A percentile compares a stretch with the other conserved stretches of the same genome.
Evolutionary conservation across 192 early-diverging fungal species (phyloP).

Genomic region (Dimargaris xerosporica): DNA sequence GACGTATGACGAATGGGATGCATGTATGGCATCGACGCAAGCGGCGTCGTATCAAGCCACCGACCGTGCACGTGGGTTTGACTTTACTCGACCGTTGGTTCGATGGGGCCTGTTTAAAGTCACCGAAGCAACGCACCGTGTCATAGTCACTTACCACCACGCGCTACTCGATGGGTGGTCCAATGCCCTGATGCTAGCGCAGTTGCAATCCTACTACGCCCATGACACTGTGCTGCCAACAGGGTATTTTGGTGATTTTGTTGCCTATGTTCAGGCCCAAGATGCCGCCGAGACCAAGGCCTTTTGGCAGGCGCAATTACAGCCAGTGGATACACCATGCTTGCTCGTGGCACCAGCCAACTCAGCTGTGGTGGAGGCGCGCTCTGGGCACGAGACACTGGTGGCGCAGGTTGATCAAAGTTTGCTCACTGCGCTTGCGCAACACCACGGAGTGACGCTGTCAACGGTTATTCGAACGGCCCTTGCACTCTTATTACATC

Average conservation of each 20-base stretch:
- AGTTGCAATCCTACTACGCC: not conserved
- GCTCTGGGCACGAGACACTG: too few relatives aligned
- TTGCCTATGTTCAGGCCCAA: not conserved
- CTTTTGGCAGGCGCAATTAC: not conserved
- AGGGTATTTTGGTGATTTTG: not conserved
- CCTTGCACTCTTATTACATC: not conserved
- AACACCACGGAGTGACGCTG: not conserved
- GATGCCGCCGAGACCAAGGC: not conserved
- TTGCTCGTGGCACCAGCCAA: not conserved
- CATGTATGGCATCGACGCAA: too few relatives aligned
- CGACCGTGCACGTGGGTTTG: not conserved
- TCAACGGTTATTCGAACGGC: conserved; percentile 1
- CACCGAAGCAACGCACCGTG: not conserved
- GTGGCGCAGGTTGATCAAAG: too few relatives aligned
- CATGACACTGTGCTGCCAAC: too few relatives aligned
- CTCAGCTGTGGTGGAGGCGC: not conserved
- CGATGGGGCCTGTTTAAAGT: conserved; percentile 2
- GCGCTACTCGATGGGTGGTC: conserved; percentile 1
- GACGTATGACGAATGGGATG: not conserved
- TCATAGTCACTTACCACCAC: not conserved
- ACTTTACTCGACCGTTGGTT: not conserved
- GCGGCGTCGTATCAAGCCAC: not conserved
- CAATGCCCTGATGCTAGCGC: not conserved
- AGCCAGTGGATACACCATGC: not conserved
- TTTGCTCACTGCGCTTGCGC: not conserved